Conservation (phyloP, 2,329 filamentous ascomycete genomes). For the Orbilia quercus region DNA sequence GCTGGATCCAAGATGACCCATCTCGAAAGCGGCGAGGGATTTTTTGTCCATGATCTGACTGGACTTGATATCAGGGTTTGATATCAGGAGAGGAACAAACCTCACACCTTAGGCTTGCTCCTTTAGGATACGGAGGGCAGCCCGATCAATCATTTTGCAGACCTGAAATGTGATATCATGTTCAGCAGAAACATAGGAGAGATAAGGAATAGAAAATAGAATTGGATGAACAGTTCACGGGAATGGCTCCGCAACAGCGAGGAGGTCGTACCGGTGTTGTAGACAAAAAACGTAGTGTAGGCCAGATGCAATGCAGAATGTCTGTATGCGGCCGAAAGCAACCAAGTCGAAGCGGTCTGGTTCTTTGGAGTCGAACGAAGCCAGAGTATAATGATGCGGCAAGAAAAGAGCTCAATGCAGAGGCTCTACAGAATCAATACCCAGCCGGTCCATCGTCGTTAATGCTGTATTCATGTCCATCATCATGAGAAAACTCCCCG, state of each 20-base stretch:
- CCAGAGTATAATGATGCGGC: too few relatives aligned
- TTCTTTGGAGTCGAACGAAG: neutral
- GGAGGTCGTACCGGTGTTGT: neutral
- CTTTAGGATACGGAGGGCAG: slow-evolving; percentile 29
- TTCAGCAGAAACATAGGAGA: slow-evolving; percentile 9
- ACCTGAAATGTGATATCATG: slow-evolving; percentile 37
- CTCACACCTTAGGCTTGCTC: neutral
- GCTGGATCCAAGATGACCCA: slow-evolving; percentile 5
- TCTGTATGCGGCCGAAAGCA: slow-evolving; percentile 43
- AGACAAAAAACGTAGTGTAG: neutral
- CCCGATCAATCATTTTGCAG: slow-evolving; percentile 30
- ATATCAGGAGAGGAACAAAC: slow-evolving; percentile 20
- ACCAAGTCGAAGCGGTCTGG: slow-evolving; percentile 25
- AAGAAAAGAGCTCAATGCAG: too few relatives aligned
- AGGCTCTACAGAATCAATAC: too few relatives aligned
- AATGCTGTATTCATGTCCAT: too few relatives aligned
- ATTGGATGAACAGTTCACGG: slow-evolving; percentile 19
- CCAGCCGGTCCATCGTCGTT: too few relatives aligned
- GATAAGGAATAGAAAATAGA: slow-evolving; percentile 28
- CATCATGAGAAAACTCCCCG: too few relatives aligned
- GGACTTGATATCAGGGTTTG: slow-evolving; percentile 15
- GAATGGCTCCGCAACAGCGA: slow-evolving; percentile 5
- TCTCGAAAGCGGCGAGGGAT: slow-evolving; percentile 52
- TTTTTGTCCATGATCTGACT: slow-evolving; percentile 40
- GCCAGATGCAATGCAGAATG: slow-evolving; percentile 14